Percentiles rank a stretch among this genome's conserved stretches.
Evolutionary conservation across 225 moss, liverwort and hornwort genomes (phyloP).

Genomic region (Neckera pumila): DNA sequence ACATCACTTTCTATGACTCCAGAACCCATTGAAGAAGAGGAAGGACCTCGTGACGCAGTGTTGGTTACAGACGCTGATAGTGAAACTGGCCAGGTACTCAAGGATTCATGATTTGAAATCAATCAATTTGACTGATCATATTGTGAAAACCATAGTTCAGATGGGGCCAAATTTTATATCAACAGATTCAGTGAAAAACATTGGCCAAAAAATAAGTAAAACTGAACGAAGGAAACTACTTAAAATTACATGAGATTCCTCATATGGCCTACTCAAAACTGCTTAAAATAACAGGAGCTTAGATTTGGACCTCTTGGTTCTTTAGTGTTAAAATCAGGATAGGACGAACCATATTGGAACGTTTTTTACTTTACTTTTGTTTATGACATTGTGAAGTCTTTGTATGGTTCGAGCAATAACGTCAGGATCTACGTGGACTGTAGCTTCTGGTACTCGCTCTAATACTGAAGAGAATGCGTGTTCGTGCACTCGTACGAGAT

Average conservation of each 20-base stretch:
- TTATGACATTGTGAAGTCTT: not conserved
- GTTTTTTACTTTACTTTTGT: not conserved
- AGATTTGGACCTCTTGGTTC: not conserved
- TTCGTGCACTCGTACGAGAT: constrained; percentile 86
- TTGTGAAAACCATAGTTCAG: not conserved
- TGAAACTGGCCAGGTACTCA: constrained; percentile 80
- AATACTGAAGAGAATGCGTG: constrained; percentile 72
- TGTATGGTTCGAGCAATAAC: not conserved
- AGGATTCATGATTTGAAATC: not conserved
- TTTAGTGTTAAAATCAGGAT: not conserved
- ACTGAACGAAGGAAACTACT: not conserved
- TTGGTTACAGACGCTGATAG: constrained; percentile 91
- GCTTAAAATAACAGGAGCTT: not conserved
- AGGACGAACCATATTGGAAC: not conserved
- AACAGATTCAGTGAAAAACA: not conserved
- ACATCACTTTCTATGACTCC: not conserved
- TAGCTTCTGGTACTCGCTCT: constrained; percentile 81
- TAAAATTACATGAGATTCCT: not conserved
- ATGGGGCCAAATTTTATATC: not conserved
- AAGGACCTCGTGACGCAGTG: constrained; percentile 57
- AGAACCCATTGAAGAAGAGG: constrained; percentile 25
- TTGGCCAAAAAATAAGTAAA: not conserved
- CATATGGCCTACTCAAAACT: not conserved
- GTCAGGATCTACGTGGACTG: not conserved
- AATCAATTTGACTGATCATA: not conserved